These are phyloP conservation scores for Coemansia sp. DNA, from an alignment of 192 early-diverging fungal genomes.

Conservation along the genomic window DNA sequence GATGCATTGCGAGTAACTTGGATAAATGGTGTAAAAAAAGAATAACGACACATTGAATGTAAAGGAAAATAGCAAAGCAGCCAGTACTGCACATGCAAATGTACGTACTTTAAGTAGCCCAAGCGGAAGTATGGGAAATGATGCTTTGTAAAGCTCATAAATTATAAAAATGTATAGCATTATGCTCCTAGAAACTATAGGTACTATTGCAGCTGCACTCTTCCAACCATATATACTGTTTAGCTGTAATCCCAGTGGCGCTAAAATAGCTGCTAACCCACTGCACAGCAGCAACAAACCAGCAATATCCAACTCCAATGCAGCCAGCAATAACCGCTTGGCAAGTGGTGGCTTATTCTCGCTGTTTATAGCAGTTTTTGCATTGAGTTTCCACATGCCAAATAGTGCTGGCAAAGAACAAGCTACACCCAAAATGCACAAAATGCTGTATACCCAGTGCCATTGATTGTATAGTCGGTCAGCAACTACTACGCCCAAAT, in stretches of 20 bases:
- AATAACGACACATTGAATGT: conserved; percentile 45
- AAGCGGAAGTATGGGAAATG: conserved; percentile 62
- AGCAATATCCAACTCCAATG: conserved; percentile 37
- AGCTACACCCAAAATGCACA: conserved; percentile 35
- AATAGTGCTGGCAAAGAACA: conserved; percentile 25
- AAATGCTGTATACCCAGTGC: conserved; percentile 50
- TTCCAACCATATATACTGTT: conserved; percentile 57
- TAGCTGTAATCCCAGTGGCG: conserved; percentile 46
- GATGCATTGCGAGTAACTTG: conserved; percentile 39
- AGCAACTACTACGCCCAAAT: conserved; percentile 41
- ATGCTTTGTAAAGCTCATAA: conserved; percentile 61
- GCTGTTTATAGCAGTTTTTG: neutral
- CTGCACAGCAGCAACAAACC: conserved; percentile 38
- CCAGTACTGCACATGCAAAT: conserved; percentile 34
- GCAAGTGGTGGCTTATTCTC: neutral
- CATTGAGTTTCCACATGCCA: conserved; percentile 14
- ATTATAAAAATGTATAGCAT: conserved; percentile 38
- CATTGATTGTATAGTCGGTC: conserved; percentile 21
- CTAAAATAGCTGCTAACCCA: conserved; percentile 36
- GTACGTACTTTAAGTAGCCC: conserved; percentile 44
- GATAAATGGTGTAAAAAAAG: conserved; percentile 45
- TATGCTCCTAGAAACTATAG: conserved; percentile 38
- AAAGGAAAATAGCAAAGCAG: conserved; percentile 43
- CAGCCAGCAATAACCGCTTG: conserved; percentile 3
- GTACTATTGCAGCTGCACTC: conserved; percentile 51